Conservation (phyloP, 805 yeast species). For the Cyberlindnera maclurae region DNA sequence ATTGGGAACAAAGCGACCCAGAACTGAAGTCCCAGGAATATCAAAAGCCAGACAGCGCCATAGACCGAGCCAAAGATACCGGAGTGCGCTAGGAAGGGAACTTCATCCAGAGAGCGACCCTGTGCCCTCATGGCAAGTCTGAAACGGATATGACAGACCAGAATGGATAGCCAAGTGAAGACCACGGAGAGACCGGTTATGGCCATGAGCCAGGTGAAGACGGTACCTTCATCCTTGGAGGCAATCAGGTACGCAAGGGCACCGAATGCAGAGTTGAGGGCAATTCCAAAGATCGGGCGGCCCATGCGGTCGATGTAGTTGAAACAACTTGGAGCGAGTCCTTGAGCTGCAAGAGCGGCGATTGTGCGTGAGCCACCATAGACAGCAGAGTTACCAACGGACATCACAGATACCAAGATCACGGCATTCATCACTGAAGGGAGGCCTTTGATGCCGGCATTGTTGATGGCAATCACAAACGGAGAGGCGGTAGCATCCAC, state of each 20-base stretch:
- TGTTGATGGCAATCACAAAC: constrained; percentile 38
- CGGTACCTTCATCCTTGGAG: constrained; percentile 30
- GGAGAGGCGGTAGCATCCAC: constrained; percentile 35
- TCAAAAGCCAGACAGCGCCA: constrained; percentile 29
- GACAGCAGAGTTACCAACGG: constrained; percentile 49
- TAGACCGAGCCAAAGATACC: constrained; percentile 37
- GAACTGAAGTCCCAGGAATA: constrained; percentile 37
- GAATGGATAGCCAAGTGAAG: constrained; percentile 45
- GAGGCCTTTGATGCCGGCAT: constrained; percentile 29
- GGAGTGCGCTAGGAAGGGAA: constrained; percentile 35
- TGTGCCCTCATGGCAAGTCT: constrained; percentile 38
- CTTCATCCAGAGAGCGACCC: constrained; percentile 33
- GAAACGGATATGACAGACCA: constrained; percentile 37
- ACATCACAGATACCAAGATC: constrained; percentile 33
- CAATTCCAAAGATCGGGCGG: constrained; percentile 41
- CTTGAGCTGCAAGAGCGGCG: constrained; percentile 38
- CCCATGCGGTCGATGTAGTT: constrained; percentile 44
- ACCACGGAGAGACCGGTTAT: constrained; percentile 41
- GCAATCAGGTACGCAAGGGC: constrained; percentile 40
- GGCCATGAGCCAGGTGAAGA: constrained; percentile 43
- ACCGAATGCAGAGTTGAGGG: constrained; percentile 34
- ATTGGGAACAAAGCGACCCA: constrained; percentile 43
- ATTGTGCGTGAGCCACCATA: constrained; percentile 50
- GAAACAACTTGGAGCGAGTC: constrained; percentile 35
- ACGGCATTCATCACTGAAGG: constrained; percentile 36